phyloP scores from a whole-genome alignment of 1,284 basidiomycete species.

The Bjerkandera adusta region DNA sequence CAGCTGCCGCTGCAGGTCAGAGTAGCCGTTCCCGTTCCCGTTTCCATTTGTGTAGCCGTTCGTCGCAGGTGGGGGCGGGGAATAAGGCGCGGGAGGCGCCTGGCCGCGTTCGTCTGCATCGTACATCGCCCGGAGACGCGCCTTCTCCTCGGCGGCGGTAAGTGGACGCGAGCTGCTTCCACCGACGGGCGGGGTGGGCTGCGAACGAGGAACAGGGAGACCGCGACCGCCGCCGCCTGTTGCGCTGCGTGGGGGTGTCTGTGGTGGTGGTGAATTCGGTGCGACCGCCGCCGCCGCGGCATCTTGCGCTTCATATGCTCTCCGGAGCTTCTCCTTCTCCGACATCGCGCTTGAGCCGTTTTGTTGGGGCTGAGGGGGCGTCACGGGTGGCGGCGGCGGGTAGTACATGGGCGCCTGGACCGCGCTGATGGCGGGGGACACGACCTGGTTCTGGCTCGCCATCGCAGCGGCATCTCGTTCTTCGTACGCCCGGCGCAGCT shows the following conservation, averaged over 20 bases:
- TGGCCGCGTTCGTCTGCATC: slow-evolving; percentile 49
- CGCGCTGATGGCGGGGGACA: slow-evolving; percentile 1
- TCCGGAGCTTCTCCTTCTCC: slow-evolving; percentile 50
- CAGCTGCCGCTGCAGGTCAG: slow-evolving; percentile 1
- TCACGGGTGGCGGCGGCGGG: slow-evolving; percentile 1
- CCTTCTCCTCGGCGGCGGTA: slow-evolving; percentile 78
- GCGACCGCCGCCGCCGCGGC: slow-evolving; percentile 37
- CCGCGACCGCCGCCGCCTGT: slow-evolving; percentile 15
- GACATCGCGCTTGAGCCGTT: slow-evolving; percentile 18
- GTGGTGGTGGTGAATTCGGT: slow-evolving; percentile 17
- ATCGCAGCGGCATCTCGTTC: slow-evolving; percentile 48
- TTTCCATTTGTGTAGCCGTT: slow-evolving; percentile 6
- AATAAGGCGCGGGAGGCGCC: slow-evolving; percentile 11
- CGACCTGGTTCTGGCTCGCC: slow-evolving; percentile 6
- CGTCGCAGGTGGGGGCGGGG: background rate
- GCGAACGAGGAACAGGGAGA: slow-evolving; percentile 25
- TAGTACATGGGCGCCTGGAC: slow-evolving; percentile 7
- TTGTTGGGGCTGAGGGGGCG: slow-evolving; percentile 23
- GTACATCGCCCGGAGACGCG: slow-evolving; percentile 58
- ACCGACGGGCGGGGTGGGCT: slow-evolving; percentile 32
- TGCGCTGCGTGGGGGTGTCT: slow-evolving; percentile 19
- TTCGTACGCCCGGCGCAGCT: slow-evolving; percentile 52
- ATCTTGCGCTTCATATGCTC: slow-evolving; percentile 56
- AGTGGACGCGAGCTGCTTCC: slow-evolving; percentile 38
- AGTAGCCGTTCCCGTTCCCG: background rate